Evolutionary conservation across 2,329 filamentous ascomycete species (phyloP).

Genomic region (Waltergamsia citrina): DNA sequence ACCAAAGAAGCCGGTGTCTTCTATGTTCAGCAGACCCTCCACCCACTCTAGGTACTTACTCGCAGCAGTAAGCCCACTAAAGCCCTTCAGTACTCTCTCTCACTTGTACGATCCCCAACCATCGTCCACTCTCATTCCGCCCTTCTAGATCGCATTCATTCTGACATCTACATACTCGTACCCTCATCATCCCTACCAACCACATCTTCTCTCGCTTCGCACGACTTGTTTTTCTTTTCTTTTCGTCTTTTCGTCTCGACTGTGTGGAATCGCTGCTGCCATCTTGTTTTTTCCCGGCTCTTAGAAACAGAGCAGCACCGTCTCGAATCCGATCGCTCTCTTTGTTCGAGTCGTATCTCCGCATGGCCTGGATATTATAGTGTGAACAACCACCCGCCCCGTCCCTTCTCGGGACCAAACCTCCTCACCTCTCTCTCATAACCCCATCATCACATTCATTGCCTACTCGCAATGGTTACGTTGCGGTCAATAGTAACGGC

Average conservation of each 20-base stretch:
- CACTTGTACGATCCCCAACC: no score
- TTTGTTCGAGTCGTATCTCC: neutral
- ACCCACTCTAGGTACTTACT: no score
- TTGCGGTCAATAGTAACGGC: slow-evolving; percentile 19
- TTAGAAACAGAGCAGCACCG: no score
- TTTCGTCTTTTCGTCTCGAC: neutral
- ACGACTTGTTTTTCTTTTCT: neutral
- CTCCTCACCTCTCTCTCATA: slow-evolving; percentile 2
- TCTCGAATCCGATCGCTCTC: neutral
- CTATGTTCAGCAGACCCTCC: no score
- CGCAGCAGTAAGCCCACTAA: no score
- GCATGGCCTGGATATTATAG: neutral
- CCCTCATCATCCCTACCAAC: neutral
- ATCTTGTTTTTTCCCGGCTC: neutral
- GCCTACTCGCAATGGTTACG: slow-evolving; percentile 18
- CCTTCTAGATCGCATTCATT: no score
- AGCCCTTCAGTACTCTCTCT: no score
- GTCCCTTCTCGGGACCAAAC: neutral
- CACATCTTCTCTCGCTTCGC: neutral
- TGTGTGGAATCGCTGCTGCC: neutral
- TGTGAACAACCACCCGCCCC: neutral
- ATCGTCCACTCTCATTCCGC: no score
- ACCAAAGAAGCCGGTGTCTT: no score
- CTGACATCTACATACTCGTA: no score
- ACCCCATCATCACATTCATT: slow-evolving; percentile 3